Evolutionary conservation across 495 filamentous ascomycete genomes (phyloP).

Genomic region (Cercophora scortea): DNA sequence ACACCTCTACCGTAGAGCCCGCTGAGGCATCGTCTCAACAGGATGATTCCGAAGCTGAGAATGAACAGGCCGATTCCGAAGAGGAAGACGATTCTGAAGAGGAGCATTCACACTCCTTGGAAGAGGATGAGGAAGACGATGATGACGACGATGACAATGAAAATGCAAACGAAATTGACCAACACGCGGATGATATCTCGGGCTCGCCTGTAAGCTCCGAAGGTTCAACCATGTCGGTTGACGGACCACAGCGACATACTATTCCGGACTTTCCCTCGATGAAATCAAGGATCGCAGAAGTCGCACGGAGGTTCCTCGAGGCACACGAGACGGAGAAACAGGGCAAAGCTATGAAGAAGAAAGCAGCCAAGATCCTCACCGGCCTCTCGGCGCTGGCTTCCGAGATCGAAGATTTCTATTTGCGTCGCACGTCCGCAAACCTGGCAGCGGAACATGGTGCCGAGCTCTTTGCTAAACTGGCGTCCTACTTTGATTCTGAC

Average conservation of each 20-base stretch:
- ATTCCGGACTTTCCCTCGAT: conserved; percentile 50
- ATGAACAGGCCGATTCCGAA: conserved; percentile 35
- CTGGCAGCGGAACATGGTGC: conserved; percentile 43
- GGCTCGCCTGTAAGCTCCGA: conserved; percentile 60
- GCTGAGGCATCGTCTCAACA: conserved; percentile 2
- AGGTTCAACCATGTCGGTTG: conserved; percentile 49
- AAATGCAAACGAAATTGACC: conserved; percentile 47
- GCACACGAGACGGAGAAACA: conserved; percentile 70
- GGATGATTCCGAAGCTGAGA: conserved; percentile 33
- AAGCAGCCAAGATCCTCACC: conserved; percentile 65
- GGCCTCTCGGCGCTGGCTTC: conserved; percentile 63
- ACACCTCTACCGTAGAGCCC: neutral
- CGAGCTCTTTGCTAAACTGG: conserved; percentile 66
- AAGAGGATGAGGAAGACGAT: conserved; percentile 33
- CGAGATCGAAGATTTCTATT: conserved; percentile 63
- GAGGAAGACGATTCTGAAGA: conserved; percentile 37
- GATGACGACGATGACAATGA: conserved; percentile 37
- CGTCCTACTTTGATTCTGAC: conserved; percentile 83
- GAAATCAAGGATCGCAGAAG: conserved; percentile 64
- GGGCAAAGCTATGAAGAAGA: conserved; percentile 60
- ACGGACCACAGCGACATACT: conserved; percentile 37
- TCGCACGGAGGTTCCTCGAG: conserved; percentile 76
- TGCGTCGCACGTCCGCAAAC: conserved; percentile 36
- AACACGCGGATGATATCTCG: conserved; percentile 53
- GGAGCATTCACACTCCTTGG: conserved; percentile 25